Conservation (phyloP, 345 rosid genomes). For the Gossypium longicalyx region DNA sequence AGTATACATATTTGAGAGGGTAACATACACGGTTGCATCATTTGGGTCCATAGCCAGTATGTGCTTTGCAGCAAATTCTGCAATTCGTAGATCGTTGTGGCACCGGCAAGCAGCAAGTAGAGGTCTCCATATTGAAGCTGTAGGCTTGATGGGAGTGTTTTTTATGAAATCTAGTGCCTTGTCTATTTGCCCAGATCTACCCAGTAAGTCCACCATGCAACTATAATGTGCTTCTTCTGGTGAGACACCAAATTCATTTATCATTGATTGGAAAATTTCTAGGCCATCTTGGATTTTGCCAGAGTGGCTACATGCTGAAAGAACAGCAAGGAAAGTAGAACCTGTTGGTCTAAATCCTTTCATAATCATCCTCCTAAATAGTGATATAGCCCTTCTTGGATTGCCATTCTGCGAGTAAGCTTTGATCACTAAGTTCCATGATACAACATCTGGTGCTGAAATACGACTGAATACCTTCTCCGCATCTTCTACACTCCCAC, state of each 20-base stretch:
- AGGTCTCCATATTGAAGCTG: conserved; percentile 29
- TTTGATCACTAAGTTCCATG: conserved; percentile 31
- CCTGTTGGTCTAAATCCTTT: conserved; percentile 25
- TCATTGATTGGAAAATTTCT: conserved; percentile 27
- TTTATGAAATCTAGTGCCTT: conserved; percentile 22
- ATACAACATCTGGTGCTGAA: conserved; percentile 22
- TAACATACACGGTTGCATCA: conserved; percentile 22
- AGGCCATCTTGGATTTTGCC: conserved; percentile 25
- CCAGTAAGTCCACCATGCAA: conserved; percentile 30
- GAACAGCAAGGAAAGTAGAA: conserved; percentile 24
- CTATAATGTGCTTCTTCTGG: conserved; percentile 31
- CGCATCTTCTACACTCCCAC: conserved; percentile 26
- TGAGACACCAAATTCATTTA: conserved; percentile 8
- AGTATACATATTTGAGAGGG: conserved; percentile 24
- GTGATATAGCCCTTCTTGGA: conserved; percentile 18
- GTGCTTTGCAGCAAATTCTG: conserved; percentile 20
- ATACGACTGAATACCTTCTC: conserved; percentile 20
- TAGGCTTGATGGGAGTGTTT: conserved; percentile 24
- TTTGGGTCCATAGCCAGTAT: conserved; percentile 21
- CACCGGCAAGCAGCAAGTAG: conserved; percentile 31
- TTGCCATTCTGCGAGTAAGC: conserved; percentile 25
- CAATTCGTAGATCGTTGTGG: conserved; percentile 24
- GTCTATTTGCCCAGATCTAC: conserved; percentile 29
- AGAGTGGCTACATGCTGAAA: conserved; percentile 31
- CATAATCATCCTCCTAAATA: conserved; percentile 21